phyloP scores from a whole-genome alignment of 2,329 filamentous ascomycete species.

The Aspergillus sp. region DNA sequence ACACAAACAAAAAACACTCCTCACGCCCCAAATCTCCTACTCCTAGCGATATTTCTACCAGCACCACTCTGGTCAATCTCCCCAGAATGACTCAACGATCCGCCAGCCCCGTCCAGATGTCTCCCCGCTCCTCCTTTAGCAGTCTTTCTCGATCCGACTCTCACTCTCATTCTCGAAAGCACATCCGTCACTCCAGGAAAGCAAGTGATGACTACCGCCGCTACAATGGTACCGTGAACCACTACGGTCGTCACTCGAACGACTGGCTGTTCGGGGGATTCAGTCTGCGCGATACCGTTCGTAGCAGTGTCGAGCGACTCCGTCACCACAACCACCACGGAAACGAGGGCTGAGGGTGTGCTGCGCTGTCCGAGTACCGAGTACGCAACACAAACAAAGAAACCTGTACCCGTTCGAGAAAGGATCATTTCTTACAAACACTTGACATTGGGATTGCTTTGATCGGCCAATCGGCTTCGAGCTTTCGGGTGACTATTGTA shows the following conservation, averaged over 20 bases:
- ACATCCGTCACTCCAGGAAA: constrained; percentile 14
- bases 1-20: constrained; percentile 4
- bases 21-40: constrained; percentile 19
- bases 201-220: constrained; percentile 31
- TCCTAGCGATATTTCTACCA: constrained; percentile 13
- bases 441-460: neutral
- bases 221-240: constrained; percentile 35
- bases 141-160: constrained; percentile 6
- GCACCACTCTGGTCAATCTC: constrained; percentile 9
- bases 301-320: constrained; percentile 34
- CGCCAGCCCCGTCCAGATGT: constrained; percentile 16
- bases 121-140: constrained; percentile 8
- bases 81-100: constrained; percentile 9
- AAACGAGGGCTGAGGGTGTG: constrained; percentile 19
- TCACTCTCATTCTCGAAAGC: constrained; percentile 8
- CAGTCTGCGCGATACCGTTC: constrained; percentile 41
- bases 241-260: constrained; percentile 45
- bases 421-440: neutral
- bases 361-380: neutral
- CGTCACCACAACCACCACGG: constrained; percentile 14
- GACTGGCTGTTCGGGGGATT: constrained; percentile 48
- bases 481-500: too few relatives aligned
- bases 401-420: neutral
- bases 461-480: too few relatives aligned
- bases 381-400: neutral